Conservation (phyloP, 192 early-diverging fungal genomes). For the Borealophlyctis nickersoniae region DNA sequence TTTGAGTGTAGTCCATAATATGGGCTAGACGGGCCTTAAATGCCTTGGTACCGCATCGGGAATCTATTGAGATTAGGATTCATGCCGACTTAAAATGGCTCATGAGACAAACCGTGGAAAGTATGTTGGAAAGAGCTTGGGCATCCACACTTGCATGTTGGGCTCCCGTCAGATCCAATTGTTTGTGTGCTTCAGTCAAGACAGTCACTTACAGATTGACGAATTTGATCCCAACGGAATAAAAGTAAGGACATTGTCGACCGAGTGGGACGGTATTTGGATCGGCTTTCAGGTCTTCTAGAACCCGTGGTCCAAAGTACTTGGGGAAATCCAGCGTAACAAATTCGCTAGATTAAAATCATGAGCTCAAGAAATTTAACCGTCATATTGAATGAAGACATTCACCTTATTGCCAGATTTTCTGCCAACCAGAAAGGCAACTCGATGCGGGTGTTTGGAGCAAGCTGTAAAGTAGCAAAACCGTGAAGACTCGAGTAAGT, state of each 20-base stretch:
- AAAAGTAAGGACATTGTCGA: slow-evolving; percentile 41
- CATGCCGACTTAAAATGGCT: neutral
- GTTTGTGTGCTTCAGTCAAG: too few species aligned
- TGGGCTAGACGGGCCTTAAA: slow-evolving; percentile 29
- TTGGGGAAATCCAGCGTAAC: slow-evolving; percentile 38
- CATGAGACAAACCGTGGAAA: neutral
- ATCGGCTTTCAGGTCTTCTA: slow-evolving; percentile 38
- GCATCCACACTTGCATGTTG: slow-evolving; percentile 4
- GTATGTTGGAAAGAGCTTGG: neutral
- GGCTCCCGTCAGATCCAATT: too few species aligned
- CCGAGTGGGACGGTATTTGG: slow-evolving; percentile 38
- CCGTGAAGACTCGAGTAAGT: neutral
- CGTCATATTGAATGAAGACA: neutral
- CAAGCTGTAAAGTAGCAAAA: slow-evolving; percentile 24
- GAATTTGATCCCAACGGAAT: slow-evolving; percentile 40
- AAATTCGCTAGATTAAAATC: slow-evolving; percentile 23
- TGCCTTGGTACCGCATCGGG: slow-evolving; percentile 11
- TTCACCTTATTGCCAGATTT: slow-evolving; percentile 33
- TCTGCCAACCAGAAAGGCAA: slow-evolving; percentile 45
- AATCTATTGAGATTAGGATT: neutral
- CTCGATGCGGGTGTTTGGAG: slow-evolving; percentile 33
- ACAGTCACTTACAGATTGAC: slow-evolving; percentile 36
- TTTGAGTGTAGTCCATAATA: slow-evolving; percentile 43
- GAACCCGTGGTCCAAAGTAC: slow-evolving; percentile 37
- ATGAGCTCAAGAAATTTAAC: neutral